Conservation (phyloP, 768 basidiomycete species). For the Kwoniella dejecticola region DNA sequence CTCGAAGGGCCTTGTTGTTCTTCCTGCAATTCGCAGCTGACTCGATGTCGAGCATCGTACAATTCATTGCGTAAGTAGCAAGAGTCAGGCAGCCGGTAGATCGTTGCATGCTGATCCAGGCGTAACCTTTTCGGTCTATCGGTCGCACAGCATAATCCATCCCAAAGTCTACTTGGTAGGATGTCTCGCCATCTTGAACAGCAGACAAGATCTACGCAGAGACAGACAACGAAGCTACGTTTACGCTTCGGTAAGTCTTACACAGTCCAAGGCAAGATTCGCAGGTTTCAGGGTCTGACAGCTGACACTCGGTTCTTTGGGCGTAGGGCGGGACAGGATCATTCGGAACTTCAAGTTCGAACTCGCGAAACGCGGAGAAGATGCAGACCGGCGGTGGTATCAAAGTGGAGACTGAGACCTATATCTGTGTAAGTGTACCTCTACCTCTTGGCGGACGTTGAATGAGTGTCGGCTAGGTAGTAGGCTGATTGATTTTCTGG, state of each 20-base stretch:
- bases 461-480: background rate
- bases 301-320: background rate
- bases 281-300: background rate
- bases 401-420: conserved; percentile 13
- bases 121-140: too few relatives aligned
- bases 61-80: conserved; percentile 23
- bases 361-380: background rate
- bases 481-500: too few relatives aligned
- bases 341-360: conserved; percentile 5
- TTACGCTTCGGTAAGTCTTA: conserved; percentile 10
- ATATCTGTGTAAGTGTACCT: conserved; percentile 11
- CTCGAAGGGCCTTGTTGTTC: conserved; percentile 17
- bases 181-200: conserved; percentile 15
- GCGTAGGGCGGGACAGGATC: background rate
- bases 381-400: conserved; percentile 7
- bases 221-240: conserved; percentile 11
- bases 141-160: conserved; percentile 12
- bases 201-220: conserved; percentile 10
- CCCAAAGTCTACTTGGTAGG: conserved; percentile 22
- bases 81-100: background rate
- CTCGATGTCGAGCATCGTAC: conserved; percentile 21
- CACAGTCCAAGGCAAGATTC: background rate
- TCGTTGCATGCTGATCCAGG: too few relatives aligned
- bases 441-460: background rate
- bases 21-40: conserved; percentile 20